Base-by-base conservation (phyloP, 371 early-diverging fungal genomes). In the Zychaea mexicana region DNA sequence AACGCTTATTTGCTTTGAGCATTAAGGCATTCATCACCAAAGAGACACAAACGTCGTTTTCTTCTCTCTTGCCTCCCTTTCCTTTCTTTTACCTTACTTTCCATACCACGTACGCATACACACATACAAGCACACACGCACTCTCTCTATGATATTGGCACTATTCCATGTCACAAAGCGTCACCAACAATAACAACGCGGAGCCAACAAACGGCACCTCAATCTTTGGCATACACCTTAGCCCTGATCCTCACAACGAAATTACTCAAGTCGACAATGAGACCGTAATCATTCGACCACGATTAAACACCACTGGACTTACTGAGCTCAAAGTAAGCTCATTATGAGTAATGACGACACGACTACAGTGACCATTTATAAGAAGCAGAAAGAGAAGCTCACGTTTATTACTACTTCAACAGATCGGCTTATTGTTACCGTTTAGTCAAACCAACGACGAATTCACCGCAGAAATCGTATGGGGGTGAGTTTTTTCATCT, bases 341-440 rank as follows among this genome's bases (percentile, higher is more conserved):
- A 26, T 22, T 21, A 24, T 27, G 5, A 19, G 5, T 31, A 47
- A 17, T 30, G 22, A 28, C n/a, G 45, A 31, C 24, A 30, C n/a
- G n/a, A n/a, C n/a, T n/a, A n/a, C n/a, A n/a, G n/a, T n/a, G n/a
- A n/a, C n/a, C n/a, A n/a, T n/a, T n/a, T n/a, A n/a, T n/a, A n/a
- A n/a, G n/a, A n/a, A n/a, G n/a, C n/a, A n/a, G n/a, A n/a, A n/a
- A n/a, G n/a, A n/a, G 46, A 32, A 6, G 6, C 45, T 39, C 55
- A n/a, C 4, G 15, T 12, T 47, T 42, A 4, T 42, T 19, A 5
- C 19, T 46, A 59, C 22, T 22, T 26, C 13, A 42, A 46, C 62
- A 81, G 79, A 71, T 82, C 57, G 82, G 82, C 57, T 64, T 82
- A 8, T 55, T 82, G 27, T 64, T 82, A 38, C 82, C 82, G 15